Percentiles rank a stretch among this genome's conserved stretches.
phyloP scores from a whole-genome alignment of 352 stramenopile species.

The Halophytophthora polymorphica region DNA sequence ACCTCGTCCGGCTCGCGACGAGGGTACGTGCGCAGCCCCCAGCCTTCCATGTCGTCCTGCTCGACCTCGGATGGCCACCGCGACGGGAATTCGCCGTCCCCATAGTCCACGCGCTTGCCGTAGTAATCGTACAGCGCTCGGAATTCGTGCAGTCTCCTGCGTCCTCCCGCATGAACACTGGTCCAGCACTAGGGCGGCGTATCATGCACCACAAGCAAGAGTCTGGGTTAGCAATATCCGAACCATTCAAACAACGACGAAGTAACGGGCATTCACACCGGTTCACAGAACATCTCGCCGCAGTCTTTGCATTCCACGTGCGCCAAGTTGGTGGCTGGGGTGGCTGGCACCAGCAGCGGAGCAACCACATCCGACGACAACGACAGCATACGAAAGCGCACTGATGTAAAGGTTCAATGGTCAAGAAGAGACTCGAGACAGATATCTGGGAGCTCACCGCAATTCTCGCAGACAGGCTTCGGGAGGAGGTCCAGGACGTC shows the following conservation, averaged over 20 bases:
- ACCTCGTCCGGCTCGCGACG: slow-evolving; percentile 42
- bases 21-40: slow-evolving; percentile 59
- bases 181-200: slow-evolving; percentile 63
- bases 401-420: too few species aligned
- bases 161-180: slow-evolving; percentile 84
- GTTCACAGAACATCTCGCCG: slow-evolving; percentile 86
- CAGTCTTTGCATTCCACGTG: slow-evolving; percentile 89
- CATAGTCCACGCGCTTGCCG: slow-evolving; percentile 89
- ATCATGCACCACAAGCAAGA: slow-evolving; percentile 8
- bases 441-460: slow-evolving; percentile 32
- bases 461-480: slow-evolving; percentile 89
- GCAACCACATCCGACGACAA: not conserved
- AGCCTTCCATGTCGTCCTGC: slow-evolving; percentile 86
- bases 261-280: slow-evolving; percentile 25
- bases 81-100: slow-evolving; percentile 87
- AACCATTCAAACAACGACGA: not conserved
- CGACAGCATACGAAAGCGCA: slow-evolving; percentile 1
- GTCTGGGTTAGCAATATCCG: not conserved
- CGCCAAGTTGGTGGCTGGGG: slow-evolving; percentile 32
- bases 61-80: slow-evolving; percentile 88
- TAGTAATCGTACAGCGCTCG: slow-evolving; percentile 91
- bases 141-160: slow-evolving; percentile 78
- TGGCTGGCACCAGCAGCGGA: slow-evolving; percentile 7
- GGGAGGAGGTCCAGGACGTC: slow-evolving; percentile 90
- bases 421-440: not conserved